phyloP scores from a whole-genome alignment of 2,329 filamentous ascomycete species.

The Ascosphaera acerosa region DNA sequence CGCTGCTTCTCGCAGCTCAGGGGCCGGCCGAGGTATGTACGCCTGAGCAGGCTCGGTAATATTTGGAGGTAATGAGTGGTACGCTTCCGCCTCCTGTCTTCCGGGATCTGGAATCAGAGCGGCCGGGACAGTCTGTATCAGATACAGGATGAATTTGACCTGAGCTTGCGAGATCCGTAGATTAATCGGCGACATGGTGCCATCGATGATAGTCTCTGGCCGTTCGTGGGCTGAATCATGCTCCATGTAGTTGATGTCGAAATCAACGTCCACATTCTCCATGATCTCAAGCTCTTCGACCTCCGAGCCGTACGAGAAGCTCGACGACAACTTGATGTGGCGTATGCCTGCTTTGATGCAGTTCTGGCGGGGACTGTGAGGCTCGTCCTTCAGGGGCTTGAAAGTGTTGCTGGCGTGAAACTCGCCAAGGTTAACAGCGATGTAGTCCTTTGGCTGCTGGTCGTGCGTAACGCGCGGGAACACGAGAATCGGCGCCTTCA shows the following conservation, averaged over 20 bases:
- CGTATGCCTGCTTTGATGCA: slow-evolving; percentile 76
- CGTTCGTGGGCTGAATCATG: slow-evolving; percentile 52
- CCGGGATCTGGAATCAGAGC: slow-evolving; percentile 58
- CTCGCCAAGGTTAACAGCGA: slow-evolving; percentile 87
- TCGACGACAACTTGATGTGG: slow-evolving; percentile 73
- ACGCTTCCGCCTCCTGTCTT: slow-evolving; percentile 45
- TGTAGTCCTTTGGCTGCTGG: slow-evolving; percentile 46
- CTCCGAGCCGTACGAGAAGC: slow-evolving; percentile 53
- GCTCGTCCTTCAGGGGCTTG: slow-evolving; percentile 52
- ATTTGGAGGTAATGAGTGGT: slow-evolving; percentile 40
- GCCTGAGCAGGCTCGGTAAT: slow-evolving; percentile 22
- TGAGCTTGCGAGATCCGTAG: slow-evolving; percentile 75
- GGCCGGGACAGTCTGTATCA: slow-evolving; percentile 65
- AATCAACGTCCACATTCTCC: slow-evolving; percentile 83
- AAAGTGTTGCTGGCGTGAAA: slow-evolving; percentile 95
- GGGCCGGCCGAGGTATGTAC: slow-evolving; percentile 7
- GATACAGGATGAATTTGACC: slow-evolving; percentile 64
- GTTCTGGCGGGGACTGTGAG: slow-evolving; percentile 52
- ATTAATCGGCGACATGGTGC: slow-evolving; percentile 81
- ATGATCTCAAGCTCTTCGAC: slow-evolving; percentile 85
- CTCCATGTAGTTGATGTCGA: slow-evolving; percentile 77
- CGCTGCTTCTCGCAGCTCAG: slow-evolving; percentile 4
- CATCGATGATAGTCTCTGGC: slow-evolving; percentile 77
- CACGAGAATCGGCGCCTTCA: slow-evolving; percentile 88
- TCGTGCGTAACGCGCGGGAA: slow-evolving; percentile 60